A percentile compares a stretch with the other conserved stretches of the same genome.
Evolutionary conservation across 2,329 filamentous ascomycete genomes (phyloP).

Genomic region (Colletotrichum sp.): DNA sequence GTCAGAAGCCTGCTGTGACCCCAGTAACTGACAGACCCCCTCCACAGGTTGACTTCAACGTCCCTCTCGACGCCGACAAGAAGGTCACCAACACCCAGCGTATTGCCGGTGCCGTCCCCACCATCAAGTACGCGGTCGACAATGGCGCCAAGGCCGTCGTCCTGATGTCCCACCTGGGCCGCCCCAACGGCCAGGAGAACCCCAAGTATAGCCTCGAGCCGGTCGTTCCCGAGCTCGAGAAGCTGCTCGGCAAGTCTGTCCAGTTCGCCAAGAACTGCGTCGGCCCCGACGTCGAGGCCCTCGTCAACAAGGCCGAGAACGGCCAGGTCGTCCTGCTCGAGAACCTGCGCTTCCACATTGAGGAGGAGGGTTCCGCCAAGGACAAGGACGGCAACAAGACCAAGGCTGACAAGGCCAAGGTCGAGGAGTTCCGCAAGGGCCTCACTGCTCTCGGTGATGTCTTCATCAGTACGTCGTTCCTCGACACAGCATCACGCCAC

Average conservation of each 20-base stretch:
- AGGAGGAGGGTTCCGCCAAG: constrained; percentile 97
- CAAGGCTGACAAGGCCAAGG: constrained; percentile 94
- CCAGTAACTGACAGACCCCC: constrained; percentile 24
- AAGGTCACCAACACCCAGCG: constrained; percentile 98
- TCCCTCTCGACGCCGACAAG: constrained; percentile 90
- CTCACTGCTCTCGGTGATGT: constrained; percentile 94
- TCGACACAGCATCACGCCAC: not conserved
- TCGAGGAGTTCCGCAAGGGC: constrained; percentile 92
- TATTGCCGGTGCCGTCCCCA: constrained; percentile 93
- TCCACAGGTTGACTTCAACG: constrained; percentile 96
- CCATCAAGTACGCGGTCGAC: constrained; percentile 92
- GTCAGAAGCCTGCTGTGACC: not conserved
- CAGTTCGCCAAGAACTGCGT: constrained; percentile 91
- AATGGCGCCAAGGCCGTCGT: constrained; percentile 90
- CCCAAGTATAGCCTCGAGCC: constrained; percentile 94
- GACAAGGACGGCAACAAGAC: constrained; percentile 94
- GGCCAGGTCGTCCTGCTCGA: constrained; percentile 91
- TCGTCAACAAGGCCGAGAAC: constrained; percentile 80
- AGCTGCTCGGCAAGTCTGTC: constrained; percentile 83
- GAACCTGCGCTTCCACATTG: constrained; percentile 97
- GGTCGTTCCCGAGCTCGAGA: constrained; percentile 89
- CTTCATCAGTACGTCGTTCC: constrained; percentile 83
- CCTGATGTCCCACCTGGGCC: constrained; percentile 98
- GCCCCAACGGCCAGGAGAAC: constrained; percentile 88
- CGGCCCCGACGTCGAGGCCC: constrained; percentile 86